Evolutionary conservation across 179 eudicot genomes (phyloP), one percentile per base, ranked within the genome.

Genomic region (Kewa caespitosa): DNA sequence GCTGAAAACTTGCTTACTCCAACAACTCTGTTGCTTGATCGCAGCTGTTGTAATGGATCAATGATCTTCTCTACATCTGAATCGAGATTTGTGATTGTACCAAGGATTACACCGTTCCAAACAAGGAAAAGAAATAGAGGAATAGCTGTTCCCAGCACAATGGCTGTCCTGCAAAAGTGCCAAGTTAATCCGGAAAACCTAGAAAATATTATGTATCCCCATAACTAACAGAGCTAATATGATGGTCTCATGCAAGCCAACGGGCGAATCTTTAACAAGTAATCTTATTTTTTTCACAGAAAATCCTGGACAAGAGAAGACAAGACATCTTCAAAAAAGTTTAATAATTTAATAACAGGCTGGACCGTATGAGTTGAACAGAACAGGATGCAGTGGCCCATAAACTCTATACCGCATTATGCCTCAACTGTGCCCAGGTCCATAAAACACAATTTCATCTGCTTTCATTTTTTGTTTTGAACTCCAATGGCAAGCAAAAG

Each of bases 61-160:
- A 63, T 72, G 67, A 91, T 80, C 54, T 75, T 87, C 50, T 85
- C 85, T 22, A 84, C 77, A 42, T 79, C 87, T 31, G 84, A 70
- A 69, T 74, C 92, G 37, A 81, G 64, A 78, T 74, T 84, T 48
- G 89, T 39, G 63, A 92, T 74, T 46, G 93, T 82, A 39, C 99
- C 99, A 72, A 95, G 97, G 79, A 95, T 89, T 67, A 95, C 99
- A 78, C 90, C 98, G 79, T 93, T 81, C 99, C 99, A 95, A 50
- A 95, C 85, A 23, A 95, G 91, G 83, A 95, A 95, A 60, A 93
- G 81, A 75, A 76, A 76, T 38, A 95, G 89, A 28, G 98, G 98
- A 77, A 93, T 89, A 50, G 93, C 90, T 31, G 98, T 95, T 80
- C 99, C 99, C 27, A 88, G 59, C 69, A 90, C 80, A 79, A 95